These are phyloP conservation scores for Xylaria intraflava DNA, from an alignment of 495 filamentous ascomycete genomes.

Conservation along the genomic window DNA sequence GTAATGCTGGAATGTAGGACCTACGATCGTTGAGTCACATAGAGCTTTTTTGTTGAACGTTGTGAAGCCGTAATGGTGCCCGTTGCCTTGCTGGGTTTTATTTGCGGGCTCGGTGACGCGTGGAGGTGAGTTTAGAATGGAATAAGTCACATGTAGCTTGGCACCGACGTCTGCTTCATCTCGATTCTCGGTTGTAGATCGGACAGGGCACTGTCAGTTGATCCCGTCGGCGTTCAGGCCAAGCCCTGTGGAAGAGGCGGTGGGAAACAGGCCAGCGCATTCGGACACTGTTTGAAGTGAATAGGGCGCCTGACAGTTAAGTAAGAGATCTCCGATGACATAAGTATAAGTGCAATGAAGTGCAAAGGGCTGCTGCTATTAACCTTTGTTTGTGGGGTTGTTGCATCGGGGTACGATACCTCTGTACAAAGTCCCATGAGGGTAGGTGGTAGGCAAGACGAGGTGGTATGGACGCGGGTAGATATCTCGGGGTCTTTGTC, in stretches of 20 bases:
- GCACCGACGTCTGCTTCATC: constrained; percentile 1
- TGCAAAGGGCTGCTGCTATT: no score
- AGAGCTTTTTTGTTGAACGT: background rate
- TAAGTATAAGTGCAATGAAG: no score
- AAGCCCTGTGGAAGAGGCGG: background rate
- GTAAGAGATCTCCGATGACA: no score
- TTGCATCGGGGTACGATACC: no score
- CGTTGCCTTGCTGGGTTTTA: background rate
- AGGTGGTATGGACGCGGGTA: no score
- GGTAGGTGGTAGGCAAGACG: no score
- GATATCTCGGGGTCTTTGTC: no score
- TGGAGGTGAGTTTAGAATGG: background rate
- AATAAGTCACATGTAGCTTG: constrained; percentile 1
- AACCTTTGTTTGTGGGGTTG: no score
- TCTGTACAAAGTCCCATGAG: no score
- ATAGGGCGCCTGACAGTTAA: no score
- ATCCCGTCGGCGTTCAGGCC: background rate
- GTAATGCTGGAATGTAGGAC: background rate
- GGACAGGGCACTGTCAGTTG: background rate
- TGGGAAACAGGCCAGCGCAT: background rate
- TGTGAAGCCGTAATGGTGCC: background rate
- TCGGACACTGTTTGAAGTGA: background rate
- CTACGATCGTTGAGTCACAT: background rate
- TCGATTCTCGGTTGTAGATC: background rate
- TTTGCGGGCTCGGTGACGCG: background rate